Conservation (phyloP, 2,329 filamentous ascomycete genomes). For the Neofusicoccum sp. region DNA sequence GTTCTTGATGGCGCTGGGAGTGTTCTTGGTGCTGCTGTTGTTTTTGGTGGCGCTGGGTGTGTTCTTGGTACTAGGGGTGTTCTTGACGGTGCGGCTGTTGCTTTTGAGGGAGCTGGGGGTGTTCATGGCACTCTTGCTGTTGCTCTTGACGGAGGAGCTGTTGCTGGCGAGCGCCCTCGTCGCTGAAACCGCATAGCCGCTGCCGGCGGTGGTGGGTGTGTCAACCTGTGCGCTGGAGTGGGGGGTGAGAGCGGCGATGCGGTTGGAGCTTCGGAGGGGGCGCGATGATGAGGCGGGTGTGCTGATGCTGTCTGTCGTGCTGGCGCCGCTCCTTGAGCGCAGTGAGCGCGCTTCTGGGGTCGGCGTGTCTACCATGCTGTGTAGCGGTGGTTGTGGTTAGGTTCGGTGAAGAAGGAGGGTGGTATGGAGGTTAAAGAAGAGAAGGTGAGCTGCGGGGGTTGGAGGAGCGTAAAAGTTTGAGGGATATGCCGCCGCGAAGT, state of each 20-base stretch:
- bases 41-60: not conserved
- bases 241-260: not conserved
- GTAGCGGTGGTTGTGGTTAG: too few species aligned
- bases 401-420: too few species aligned
- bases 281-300: not conserved
- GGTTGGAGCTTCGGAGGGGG: not conserved
- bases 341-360: too few species aligned
- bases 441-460: too few species aligned
- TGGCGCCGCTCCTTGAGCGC: not conserved
- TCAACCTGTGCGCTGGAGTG: not conserved
- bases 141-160: not conserved
- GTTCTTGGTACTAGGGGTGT: not conserved
- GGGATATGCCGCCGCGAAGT: too few species aligned
- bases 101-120: not conserved
- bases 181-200: not conserved
- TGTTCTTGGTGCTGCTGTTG: not conserved
- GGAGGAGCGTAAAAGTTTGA: too few species aligned
- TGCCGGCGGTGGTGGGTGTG: not conserved
- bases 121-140: not conserved
- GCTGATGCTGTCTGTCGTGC: not conserved
- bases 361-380: too few species aligned
- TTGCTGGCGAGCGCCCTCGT: not conserved
- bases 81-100: not conserved
- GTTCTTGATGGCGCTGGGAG: not conserved
- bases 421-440: too few species aligned